Conservation (phyloP, 768 basidiomycete species). For the Phlegmacium glaucopus region DNA sequence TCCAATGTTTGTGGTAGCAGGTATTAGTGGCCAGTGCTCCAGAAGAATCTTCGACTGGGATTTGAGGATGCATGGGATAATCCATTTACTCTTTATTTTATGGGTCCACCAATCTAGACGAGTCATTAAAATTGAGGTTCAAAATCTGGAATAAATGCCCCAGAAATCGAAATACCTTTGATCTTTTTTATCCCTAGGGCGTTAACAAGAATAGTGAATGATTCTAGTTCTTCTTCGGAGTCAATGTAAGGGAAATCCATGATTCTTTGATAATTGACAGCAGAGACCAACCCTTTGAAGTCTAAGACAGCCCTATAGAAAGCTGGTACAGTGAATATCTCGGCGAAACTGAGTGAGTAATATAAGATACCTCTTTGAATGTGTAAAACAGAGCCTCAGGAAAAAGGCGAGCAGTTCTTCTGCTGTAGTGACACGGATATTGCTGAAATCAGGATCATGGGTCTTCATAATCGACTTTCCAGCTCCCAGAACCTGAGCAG, state of each 20-base stretch:
- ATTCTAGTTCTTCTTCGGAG: constrained; percentile 1
- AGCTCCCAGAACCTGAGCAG: not conserved
- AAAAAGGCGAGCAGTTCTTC: not conserved
- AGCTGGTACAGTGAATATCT: not conserved
- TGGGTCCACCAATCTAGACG: constrained; percentile 18
- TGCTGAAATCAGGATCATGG: not conserved
- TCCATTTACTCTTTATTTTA: too few species aligned
- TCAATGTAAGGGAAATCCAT: constrained; percentile 13
- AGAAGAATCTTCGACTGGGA: not conserved
- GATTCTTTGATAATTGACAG: not conserved
- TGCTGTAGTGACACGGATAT: not conserved
- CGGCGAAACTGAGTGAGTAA: not conserved
- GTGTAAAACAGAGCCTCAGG: not conserved
- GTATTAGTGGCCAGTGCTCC: constrained; percentile 2
- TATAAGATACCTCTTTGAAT: not conserved
- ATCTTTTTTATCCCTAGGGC: not conserved
- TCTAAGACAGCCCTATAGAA: not conserved
- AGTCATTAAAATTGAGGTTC: not conserved
- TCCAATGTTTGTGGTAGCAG: constrained; percentile 16
- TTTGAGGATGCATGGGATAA: too few species aligned
- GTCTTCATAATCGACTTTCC: not conserved
- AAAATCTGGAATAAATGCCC: not conserved
- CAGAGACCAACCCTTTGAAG: not conserved
- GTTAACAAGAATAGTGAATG: not conserved
- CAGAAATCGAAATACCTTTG: not conserved